Conservation (phyloP, 2,329 filamentous ascomycete genomes). For the Colletotrichum sp. region DNA sequence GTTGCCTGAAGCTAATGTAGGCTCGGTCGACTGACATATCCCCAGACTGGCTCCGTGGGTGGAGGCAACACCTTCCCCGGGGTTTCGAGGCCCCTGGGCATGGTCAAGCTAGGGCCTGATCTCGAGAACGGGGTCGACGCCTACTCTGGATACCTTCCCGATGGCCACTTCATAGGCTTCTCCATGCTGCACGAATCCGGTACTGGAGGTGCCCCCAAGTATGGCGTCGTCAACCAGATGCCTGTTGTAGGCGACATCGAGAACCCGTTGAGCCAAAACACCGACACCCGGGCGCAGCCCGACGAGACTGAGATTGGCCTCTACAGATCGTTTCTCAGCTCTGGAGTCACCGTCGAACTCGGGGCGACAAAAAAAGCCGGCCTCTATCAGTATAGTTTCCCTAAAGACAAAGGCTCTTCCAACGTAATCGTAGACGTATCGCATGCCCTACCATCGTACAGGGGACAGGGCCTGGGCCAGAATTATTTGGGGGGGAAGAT, state of each 20-base stretch:
- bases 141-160: slow-evolving; percentile 56
- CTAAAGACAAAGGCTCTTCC: slow-evolving; percentile 33
- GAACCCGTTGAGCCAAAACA: slow-evolving; percentile 59
- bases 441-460: slow-evolving; percentile 66
- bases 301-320: slow-evolving; percentile 63
- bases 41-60: slow-evolving; percentile 47
- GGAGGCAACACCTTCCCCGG: slow-evolving; percentile 57
- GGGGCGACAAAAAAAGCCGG: slow-evolving; percentile 60
- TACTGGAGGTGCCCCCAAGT: slow-evolving; percentile 73
- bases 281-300: slow-evolving; percentile 54
- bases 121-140: slow-evolving; percentile 52
- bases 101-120: slow-evolving; percentile 56
- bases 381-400: slow-evolving; percentile 66
- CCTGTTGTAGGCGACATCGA: slow-evolving; percentile 52
- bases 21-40: background rate
- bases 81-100: slow-evolving; percentile 50
- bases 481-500: slow-evolving; percentile 66
- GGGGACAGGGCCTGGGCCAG: slow-evolving; percentile 65
- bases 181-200: slow-evolving; percentile 70
- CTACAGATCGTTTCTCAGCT: slow-evolving; percentile 60
- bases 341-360: slow-evolving; percentile 61
- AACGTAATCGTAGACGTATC: slow-evolving; percentile 68
- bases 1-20: slow-evolving; percentile 8
- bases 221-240: slow-evolving; percentile 68
- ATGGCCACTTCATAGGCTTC: slow-evolving; percentile 62